A percentile compares a stretch with the other conserved stretches of the same genome.
Conservation (phyloP, 2,329 filamentous ascomycete genomes). For the Neodidymelliopsis sp. region DNA sequence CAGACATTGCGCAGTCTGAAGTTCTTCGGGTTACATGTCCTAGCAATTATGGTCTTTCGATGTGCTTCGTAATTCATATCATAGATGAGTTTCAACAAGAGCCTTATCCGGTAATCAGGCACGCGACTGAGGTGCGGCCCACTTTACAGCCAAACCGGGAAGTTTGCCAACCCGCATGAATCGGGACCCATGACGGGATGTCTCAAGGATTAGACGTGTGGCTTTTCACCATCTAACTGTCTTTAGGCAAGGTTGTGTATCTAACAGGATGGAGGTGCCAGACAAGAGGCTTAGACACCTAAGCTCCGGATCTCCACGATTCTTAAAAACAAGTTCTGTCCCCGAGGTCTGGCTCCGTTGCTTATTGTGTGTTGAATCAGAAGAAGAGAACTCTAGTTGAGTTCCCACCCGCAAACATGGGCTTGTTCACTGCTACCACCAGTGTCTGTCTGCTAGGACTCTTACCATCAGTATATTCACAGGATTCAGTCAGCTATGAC, state of each 20-base stretch:
- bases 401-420: not conserved
- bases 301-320: not conserved
- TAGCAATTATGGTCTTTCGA: no score
- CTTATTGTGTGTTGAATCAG: no score
- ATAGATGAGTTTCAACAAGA: no score
- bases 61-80: no score
- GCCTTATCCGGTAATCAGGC: not conserved
- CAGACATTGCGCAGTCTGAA: not conserved
- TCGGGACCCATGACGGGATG: not conserved
- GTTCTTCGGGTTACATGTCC: no score
- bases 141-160: constrained; percentile 5
- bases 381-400: no score
- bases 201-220: not conserved
- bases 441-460: not conserved
- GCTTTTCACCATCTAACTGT: not conserved
- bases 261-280: not conserved
- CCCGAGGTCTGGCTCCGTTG: no score
- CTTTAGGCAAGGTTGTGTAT: not conserved
- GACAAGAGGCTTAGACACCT: not conserved
- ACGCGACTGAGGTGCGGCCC: constrained; percentile 3
- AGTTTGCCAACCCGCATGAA: not conserved
- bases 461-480: constrained; percentile 13
- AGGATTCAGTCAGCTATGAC: constrained; percentile 25
- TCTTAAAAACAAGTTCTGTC: not conserved
- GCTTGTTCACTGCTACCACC: not conserved